phyloP scores from a whole-genome alignment of 192 early-diverging fungal species.

The Linnemannia zychae region DNA sequence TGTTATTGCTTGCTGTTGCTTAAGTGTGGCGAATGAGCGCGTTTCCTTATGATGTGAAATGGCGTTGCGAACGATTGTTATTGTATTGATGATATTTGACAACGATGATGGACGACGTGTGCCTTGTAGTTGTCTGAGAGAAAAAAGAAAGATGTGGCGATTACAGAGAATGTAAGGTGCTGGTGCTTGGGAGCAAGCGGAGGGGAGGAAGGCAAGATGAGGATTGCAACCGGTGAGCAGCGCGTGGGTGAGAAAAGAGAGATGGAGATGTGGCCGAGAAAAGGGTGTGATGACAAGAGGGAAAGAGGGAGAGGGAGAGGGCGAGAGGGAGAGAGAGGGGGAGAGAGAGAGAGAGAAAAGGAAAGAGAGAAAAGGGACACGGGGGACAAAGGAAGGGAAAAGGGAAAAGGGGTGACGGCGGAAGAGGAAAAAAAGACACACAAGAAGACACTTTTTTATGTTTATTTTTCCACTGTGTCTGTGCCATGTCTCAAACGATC shows the following conservation, averaged over 20 bases:
- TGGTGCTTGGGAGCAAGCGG: too few relatives aligned
- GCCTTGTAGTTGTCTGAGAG: not conserved
- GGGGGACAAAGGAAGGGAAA: not conserved
- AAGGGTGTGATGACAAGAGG: not conserved
- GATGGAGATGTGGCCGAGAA: too few relatives aligned
- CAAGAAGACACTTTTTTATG: too few relatives aligned
- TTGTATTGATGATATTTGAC: constrained; percentile 16
- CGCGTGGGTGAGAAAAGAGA: too few relatives aligned
- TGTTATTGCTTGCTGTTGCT: not conserved
- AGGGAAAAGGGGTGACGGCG: not conserved
- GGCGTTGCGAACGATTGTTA: not conserved
- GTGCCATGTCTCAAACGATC: too few relatives aligned
- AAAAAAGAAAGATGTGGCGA: too few relatives aligned
- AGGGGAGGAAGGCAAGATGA: too few relatives aligned
- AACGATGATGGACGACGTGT: constrained; percentile 13
- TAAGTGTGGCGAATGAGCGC: not conserved
- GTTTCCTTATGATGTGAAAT: not conserved
- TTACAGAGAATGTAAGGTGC: too few relatives aligned
- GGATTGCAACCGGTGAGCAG: not conserved
- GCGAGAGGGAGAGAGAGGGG: not conserved
- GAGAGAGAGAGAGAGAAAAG: not conserved
- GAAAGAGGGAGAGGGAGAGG: not conserved
- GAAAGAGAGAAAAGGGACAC: not conserved
- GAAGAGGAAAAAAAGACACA: too few relatives aligned
- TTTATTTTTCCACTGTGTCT: too few relatives aligned